Base-by-base conservation (phyloP, 805 yeast species). In the Wickerhamomyces pijperi region DNA sequence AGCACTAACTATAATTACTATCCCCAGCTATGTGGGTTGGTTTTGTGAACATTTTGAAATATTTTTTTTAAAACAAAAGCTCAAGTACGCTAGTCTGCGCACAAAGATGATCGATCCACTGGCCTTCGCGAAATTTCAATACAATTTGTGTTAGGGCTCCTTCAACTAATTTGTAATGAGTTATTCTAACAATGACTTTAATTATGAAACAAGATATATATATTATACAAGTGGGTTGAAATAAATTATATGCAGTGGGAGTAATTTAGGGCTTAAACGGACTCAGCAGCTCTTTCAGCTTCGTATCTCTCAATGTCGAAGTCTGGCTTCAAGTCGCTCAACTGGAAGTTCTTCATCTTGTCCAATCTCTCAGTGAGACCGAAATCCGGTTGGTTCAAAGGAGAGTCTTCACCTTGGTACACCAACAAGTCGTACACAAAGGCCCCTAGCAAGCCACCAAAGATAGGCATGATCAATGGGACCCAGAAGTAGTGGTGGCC, bases 341-440 rank as follows among this genome's bases (percentile, higher is more conserved):
- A 36, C 42, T 43, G 42, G 39, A 52, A 54, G n/a, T 28, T 35
- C 35, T 34, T 39, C 18, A 52, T 36, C 23, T 48, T 40, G 36
- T 48, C 40, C 13, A 37, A 38, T 23, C 38, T 40, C 40, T 50
- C 40, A 31, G 41, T 19, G 39, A 44, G 39, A n/a, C 58, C 56
- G 32, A 45, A 42, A 40, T 53, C 53, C 6, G 69, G 68, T 60
- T 67, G 64, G 47, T 71, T 71, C 39, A 71, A 56, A 39, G 74
- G 74, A 21, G 74, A 68, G 50, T 70, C 76, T 34, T 65, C 61
- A 21, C 76, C 76, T 47, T 68, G 70, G 47, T 67, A 71, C 41
- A 72, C 55, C 46, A 72, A 63, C 21, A 69, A 45, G 54, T 72
- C 78, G 50, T 73, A 72, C n/a, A 70, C 37, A 40, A 67, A 48